Evolutionary conservation across 495 filamentous ascomycete species (phyloP).

Genomic region (Neurospora sp.): DNA sequence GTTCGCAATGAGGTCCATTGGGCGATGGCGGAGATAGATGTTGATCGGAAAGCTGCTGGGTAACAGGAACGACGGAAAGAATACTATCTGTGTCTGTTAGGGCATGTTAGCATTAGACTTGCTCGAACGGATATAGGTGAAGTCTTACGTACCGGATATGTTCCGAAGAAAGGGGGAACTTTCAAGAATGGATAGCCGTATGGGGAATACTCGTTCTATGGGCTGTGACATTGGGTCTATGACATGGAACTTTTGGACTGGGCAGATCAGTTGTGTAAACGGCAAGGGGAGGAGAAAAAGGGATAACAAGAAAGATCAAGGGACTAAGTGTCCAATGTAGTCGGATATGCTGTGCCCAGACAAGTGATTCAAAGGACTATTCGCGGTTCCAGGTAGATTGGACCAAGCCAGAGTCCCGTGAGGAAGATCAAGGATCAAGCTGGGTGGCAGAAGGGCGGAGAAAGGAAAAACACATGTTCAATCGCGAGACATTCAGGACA

Average conservation of each 20-base stretch:
- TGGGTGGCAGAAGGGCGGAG: not conserved
- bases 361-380: not conserved
- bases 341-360: not conserved
- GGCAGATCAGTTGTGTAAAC: not conserved
- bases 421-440: not conserved
- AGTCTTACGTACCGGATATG: conserved; percentile 2
- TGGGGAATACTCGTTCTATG: conserved; percentile 17
- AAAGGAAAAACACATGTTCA: not conserved
- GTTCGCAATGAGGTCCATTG: not conserved
- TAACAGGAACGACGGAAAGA: conserved; percentile 1
- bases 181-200: conserved; percentile 17
- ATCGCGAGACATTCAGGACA: not conserved
- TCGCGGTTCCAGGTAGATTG: not conserved
- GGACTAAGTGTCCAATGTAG: not conserved
- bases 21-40: not conserved
- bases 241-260: conserved; percentile 1
- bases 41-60: not conserved
- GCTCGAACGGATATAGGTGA: too few species aligned
- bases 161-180: conserved; percentile 14
- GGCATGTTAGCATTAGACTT: not conserved
- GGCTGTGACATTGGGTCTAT: conserved; percentile 1
- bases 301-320: not conserved
- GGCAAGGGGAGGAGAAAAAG: not conserved
- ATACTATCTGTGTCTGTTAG: not conserved
- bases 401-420: not conserved